A percentile compares a stretch with the other conserved stretches of the same genome.
Evolutionary conservation across 441 rosid species (phyloP).

Genomic region (Adansonia grandidieri): DNA sequence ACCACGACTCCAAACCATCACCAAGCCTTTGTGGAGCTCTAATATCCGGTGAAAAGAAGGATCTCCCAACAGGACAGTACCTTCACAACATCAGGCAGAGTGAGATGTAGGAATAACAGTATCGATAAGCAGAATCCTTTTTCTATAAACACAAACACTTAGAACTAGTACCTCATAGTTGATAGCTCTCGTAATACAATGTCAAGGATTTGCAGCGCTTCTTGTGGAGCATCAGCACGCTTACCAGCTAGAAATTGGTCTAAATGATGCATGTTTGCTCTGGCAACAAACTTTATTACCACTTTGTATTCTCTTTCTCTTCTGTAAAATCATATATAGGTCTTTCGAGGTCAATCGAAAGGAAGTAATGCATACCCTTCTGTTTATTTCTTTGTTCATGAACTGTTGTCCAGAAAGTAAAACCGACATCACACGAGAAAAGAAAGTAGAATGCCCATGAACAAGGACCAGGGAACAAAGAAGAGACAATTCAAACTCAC

Average conservation of each 20-base stretch:
- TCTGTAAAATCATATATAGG: constrained; percentile 45
- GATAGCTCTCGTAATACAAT: constrained; percentile 89
- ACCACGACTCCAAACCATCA: constrained; percentile 98
- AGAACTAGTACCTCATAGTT: constrained; percentile 55
- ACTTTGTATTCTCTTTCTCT: constrained; percentile 83
- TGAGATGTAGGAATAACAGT: constrained; percentile 17
- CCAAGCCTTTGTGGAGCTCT: constrained; percentile 83
- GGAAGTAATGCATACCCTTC: background rate
- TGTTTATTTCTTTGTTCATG: background rate
- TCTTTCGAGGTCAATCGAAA: background rate
- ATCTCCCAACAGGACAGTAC: constrained; percentile 85
- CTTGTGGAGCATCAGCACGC: constrained; percentile 89
- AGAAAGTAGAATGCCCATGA: constrained; percentile 10
- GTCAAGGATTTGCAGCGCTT: constrained; percentile 90
- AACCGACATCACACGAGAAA: constrained; percentile 17
- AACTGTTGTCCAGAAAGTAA: constrained; percentile 8
- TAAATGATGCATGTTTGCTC: constrained; percentile 87
- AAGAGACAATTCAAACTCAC: constrained; percentile 46
- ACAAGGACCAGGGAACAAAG: background rate
- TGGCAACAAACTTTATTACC: constrained; percentile 79
- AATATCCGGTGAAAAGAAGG: constrained; percentile 87
- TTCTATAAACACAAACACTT: background rate
- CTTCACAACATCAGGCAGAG: constrained; percentile 38
- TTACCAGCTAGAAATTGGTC: constrained; percentile 90
- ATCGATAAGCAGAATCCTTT: constrained; percentile 1